phyloP scores from a whole-genome alignment of 2,329 filamentous ascomycete species.

The Paraphoma chrysanthemicola region DNA sequence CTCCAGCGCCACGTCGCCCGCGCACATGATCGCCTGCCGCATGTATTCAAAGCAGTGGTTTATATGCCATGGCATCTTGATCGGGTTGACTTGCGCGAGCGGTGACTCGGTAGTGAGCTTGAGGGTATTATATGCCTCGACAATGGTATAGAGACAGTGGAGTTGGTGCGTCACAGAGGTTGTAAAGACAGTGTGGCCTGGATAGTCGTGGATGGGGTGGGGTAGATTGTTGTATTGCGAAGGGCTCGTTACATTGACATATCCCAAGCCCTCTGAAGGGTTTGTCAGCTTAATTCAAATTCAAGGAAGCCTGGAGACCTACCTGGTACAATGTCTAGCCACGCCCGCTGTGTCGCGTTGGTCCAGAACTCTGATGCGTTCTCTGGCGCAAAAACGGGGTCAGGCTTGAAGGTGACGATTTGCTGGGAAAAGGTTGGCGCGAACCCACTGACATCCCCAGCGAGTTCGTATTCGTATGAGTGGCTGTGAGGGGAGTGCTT shows the following conservation, averaged over 20 bases:
- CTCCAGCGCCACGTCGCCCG: conserved; percentile 42
- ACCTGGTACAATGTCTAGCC: conserved; percentile 43
- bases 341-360: conserved; percentile 37
- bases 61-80: conserved; percentile 44
- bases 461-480: conserved; percentile 33
- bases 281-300: neutral
- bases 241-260: conserved; percentile 34
- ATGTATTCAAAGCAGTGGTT: conserved; percentile 47
- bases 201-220: conserved; percentile 41
- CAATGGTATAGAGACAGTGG: conserved; percentile 42
- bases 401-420: conserved; percentile 35
- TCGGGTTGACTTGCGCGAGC: conserved; percentile 11
- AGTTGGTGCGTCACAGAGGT: conserved; percentile 44
- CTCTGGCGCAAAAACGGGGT: conserved; percentile 34
- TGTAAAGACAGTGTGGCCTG: conserved; percentile 37
- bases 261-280: conserved; percentile 38
- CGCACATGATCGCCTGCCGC: conserved; percentile 43
- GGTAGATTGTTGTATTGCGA: conserved; percentile 35
- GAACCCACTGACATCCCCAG: conserved; percentile 42
- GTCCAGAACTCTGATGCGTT: conserved; percentile 39
- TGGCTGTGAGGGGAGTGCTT: conserved; percentile 13
- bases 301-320: neutral
- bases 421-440: conserved; percentile 44
- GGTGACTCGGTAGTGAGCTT: conserved; percentile 18
- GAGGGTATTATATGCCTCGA: conserved; percentile 41